These are phyloP conservation scores for Angomonas deanei DNA, from an alignment of 208 protist genomes.

Conservation along the genomic window DNA sequence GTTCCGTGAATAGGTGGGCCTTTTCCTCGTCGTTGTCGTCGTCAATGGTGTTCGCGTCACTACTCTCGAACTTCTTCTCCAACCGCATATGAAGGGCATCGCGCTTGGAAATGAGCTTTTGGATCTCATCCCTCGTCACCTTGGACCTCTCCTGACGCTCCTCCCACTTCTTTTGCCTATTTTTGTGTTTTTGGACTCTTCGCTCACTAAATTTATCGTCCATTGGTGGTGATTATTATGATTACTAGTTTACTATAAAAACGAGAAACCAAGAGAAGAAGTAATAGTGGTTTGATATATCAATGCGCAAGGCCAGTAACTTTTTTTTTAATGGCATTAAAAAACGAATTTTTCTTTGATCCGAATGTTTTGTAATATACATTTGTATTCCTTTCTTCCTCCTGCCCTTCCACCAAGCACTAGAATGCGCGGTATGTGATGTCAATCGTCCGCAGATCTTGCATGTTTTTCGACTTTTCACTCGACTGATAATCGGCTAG, in stretches of 20 bases:
- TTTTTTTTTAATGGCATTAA: not conserved
- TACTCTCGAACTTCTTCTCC: conserved; percentile 35
- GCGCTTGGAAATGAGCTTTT: conserved; percentile 28
- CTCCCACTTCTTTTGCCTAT: conserved; percentile 61
- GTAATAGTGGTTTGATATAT: not conserved
- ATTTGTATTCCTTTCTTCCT: no score
- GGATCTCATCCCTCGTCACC: conserved; percentile 63
- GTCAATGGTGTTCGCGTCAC: conserved; percentile 30
- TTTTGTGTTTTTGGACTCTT: conserved; percentile 32
- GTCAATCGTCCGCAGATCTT: conserved; percentile 36
- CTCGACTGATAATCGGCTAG: conserved; percentile 16
- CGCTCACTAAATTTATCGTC: conserved; percentile 37
- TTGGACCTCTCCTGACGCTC: conserved; percentile 82
- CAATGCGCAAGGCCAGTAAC: not conserved
- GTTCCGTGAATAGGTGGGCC: conserved; percentile 65
- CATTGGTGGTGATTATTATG: no score
- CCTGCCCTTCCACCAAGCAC: no score
- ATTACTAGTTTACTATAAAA: not conserved
- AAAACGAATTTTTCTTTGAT: not conserved
- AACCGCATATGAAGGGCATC: conserved; percentile 39
- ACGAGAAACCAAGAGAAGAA: not conserved
- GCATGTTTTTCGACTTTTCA: conserved; percentile 10
- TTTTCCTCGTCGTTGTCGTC: conserved; percentile 16
- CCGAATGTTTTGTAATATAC: no score
- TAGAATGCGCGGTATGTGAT: conserved; percentile 76